phyloP scores from a whole-genome alignment of 2,329 filamentous ascomycete species.

The Aspergillus brunneoviolaceus region DNA sequence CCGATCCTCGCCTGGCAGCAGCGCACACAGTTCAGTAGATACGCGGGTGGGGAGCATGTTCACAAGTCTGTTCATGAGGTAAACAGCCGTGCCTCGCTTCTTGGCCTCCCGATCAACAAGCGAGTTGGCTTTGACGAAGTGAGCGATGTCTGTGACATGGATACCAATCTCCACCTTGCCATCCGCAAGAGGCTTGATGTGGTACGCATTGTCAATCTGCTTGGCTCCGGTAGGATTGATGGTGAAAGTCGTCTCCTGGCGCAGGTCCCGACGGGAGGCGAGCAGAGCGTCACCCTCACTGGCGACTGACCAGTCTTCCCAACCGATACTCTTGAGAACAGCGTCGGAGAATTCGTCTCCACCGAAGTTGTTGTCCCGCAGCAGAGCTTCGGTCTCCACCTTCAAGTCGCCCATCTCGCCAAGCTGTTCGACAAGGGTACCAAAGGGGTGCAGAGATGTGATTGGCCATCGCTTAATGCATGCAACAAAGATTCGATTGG shows the following conservation, averaged over 20 bases:
- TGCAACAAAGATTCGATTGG: conserved; percentile 95
- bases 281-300: conserved; percentile 77
- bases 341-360: conserved; percentile 98
- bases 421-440: conserved; percentile 93
- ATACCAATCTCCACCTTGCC: conserved; percentile 91
- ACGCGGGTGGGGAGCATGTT: conserved; percentile 85
- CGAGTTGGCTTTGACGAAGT: conserved; percentile 96
- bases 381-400: conserved; percentile 94
- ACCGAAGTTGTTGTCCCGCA: conserved; percentile 98
- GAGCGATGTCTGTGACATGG: conserved; percentile 90
- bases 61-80: conserved; percentile 86
- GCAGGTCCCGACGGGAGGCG: conserved; percentile 81
- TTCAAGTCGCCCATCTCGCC: conserved; percentile 96
- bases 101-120: conserved; percentile 95
- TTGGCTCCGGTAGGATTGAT: conserved; percentile 85
- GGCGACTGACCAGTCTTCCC: conserved; percentile 84
- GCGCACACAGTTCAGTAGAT: conserved; percentile 81
- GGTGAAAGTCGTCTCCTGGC: conserved; percentile 83
- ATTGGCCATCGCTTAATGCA: conserved; percentile 99
- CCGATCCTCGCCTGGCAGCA: conserved; percentile 82
- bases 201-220: conserved; percentile 88
- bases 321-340: conserved; percentile 86
- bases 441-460: conserved; percentile 97
- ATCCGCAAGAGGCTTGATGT: conserved; percentile 79
- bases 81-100: conserved; percentile 95